Evolutionary conservation across 805 yeast genomes (phyloP), one percentile per base, ranked within the genome.

Genomic region (Starmerella scarabaei): DNA sequence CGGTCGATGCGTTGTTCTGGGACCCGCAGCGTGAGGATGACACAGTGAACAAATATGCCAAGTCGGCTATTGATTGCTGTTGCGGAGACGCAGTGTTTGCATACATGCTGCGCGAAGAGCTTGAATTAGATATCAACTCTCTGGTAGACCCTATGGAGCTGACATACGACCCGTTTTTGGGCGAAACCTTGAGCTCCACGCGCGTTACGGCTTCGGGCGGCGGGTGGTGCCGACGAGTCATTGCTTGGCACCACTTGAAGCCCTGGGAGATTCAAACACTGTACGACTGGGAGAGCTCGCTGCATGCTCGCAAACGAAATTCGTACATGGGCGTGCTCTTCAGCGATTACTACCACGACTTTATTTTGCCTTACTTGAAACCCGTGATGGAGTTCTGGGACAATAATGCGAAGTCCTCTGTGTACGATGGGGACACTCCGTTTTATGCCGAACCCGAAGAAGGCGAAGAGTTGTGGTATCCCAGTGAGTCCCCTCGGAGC

Each of bases 71-170:
- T 3, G 34, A 37, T 11, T 38, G 45, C 17, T 60, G 63, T 48
- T 62, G 64, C 36, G 66, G 66, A 12, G 67, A 62, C 34, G 53
- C 52, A 23, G 44, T 59, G 48, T 50, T 63, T 7, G 63, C 55
- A 9, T 41, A 39, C 33, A 45, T 53, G 40, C 42, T 62, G 16
- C 42, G 46, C 2, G 59, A 55, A 24, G 49, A 47, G 37, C 49
- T 48, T 4, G 48, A 44, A 21, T 42, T 47, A 9, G 36, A 39
- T 19, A 16, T 49, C 20, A 46, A 44, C 18, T 20, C 14, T 4
- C 33, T 32, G 18, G 23, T 44, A 6, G 40, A 39, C 20, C 37
- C 38, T 2, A 24, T 17, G 8, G 45, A 38, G 18, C 4, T 38
- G 31, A 11, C 31, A 35, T 15, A 26, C 7, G 52, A 49, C 23